Conservation (phyloP, 2,329 filamentous ascomycete species). For the Cordyceps cateniannulata region DNA sequence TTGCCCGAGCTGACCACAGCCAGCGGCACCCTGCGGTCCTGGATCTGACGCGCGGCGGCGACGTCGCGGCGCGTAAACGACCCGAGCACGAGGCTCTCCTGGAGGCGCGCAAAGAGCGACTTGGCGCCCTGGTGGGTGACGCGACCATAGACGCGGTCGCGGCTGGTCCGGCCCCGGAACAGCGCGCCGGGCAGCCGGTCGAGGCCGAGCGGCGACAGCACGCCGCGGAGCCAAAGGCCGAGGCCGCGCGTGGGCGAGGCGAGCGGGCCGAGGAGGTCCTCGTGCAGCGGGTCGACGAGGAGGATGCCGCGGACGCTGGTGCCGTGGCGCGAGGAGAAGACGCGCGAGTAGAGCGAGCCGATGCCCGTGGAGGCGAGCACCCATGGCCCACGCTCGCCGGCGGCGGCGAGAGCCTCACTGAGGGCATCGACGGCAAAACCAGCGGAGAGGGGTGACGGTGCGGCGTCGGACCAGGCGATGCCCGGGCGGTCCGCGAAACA, state of each 20-base stretch:
- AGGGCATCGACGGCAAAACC: constrained; percentile 88
- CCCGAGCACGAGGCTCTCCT: constrained; percentile 83
- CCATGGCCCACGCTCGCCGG: constrained; percentile 83
- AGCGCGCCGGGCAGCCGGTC: constrained; percentile 74
- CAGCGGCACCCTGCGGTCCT: constrained; percentile 67
- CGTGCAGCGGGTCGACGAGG: constrained; percentile 82
- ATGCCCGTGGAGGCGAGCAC: constrained; percentile 80
- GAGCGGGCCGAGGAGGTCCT: constrained; percentile 68
- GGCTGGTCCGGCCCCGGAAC: constrained; percentile 70
- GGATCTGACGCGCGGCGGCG: constrained; percentile 69
- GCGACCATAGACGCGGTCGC: constrained; percentile 79
- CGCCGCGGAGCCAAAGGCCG: constrained; percentile 75
- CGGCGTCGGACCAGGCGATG: constrained; percentile 80
- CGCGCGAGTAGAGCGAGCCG: constrained; percentile 81
- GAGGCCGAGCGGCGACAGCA: constrained; percentile 80
- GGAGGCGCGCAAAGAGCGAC: constrained; percentile 81
- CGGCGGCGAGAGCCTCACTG: constrained; percentile 74
- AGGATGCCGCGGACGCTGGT: constrained; percentile 70
- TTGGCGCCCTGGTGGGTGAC: constrained; percentile 75
- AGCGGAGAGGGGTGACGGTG: constrained; percentile 86
- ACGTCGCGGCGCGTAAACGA: constrained; percentile 82
- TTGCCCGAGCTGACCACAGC: constrained; percentile 78
- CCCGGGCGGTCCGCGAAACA: constrained; percentile 96
- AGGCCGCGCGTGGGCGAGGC: constrained; percentile 69
- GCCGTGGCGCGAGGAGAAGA: constrained; percentile 81